These are phyloP conservation scores for Apiotrichum laibachii DNA, from an alignment of 1,284 basidiomycete genomes.

Conservation along the genomic window DNA sequence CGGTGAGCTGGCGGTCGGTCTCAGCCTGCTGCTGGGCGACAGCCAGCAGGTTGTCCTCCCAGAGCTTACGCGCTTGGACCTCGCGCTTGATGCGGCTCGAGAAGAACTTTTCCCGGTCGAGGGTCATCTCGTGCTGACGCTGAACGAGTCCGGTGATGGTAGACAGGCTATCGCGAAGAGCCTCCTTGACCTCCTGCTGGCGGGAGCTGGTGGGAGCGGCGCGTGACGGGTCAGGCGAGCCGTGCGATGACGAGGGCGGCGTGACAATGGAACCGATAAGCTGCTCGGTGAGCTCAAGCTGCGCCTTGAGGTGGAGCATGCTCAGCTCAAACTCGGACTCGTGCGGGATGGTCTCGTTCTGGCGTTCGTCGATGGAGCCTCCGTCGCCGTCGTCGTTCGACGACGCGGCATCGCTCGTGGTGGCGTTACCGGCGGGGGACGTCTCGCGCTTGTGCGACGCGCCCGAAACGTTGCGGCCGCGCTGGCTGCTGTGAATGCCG, in stretches of 20 bases:
- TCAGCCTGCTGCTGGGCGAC: slow-evolving; percentile 84
- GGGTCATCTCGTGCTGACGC: slow-evolving; percentile 70
- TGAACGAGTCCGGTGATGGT: slow-evolving; percentile 62
- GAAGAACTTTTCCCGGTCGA: slow-evolving; percentile 82
- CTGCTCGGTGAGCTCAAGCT: slow-evolving; percentile 73
- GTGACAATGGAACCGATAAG: slow-evolving; percentile 60
- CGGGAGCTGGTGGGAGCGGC: slow-evolving; percentile 32
- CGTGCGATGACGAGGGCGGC: slow-evolving; percentile 45
- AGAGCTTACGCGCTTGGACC: slow-evolving; percentile 69
- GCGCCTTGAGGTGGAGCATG: slow-evolving; percentile 70
- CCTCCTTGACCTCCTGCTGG: slow-evolving; percentile 58
- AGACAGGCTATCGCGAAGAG: slow-evolving; percentile 64
- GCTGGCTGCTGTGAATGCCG: background rate
- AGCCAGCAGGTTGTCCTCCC: slow-evolving; percentile 87
- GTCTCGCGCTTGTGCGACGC: slow-evolving; percentile 1
- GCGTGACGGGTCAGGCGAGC: slow-evolving; percentile 16
- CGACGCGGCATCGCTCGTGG: slow-evolving; percentile 27
- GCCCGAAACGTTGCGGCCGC: background rate
- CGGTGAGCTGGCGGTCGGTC: slow-evolving; percentile 70
- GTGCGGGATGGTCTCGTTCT: slow-evolving; percentile 60
- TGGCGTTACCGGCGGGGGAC: slow-evolving; percentile 18
- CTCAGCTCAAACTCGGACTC: slow-evolving; percentile 67
- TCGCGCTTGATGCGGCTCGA: slow-evolving; percentile 63
- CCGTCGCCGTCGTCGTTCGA: slow-evolving; percentile 37
- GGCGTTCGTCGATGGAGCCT: slow-evolving; percentile 21